Base-by-base conservation (phyloP, 768 basidiomycete species). In the Xerocomellus intermedius region DNA sequence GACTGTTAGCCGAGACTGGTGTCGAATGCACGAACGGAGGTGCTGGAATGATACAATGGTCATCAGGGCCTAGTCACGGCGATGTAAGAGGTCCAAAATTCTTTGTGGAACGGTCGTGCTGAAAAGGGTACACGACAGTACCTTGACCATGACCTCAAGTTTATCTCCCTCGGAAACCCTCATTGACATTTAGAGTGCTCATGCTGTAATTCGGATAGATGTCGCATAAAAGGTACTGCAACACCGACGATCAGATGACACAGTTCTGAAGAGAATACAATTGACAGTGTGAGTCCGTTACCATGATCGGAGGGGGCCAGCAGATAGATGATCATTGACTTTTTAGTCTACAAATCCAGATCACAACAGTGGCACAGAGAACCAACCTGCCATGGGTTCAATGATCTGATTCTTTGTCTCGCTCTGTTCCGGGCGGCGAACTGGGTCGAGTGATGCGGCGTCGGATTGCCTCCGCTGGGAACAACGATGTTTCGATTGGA, bases 401-500 rank as follows among this genome's bases (percentile, higher is more conserved):
- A 14, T 14, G n/a, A 26, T 32, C 12, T n/a, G 42, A 48, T 46
- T 42, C 41, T 17, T 54, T 39, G 47, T 42, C 24, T 55, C 51
- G 49, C 48, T 35, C 49, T 42, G 37, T 63, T 52, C 55, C 37
- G 49, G 33, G 30, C 41, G 50, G 61, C 49, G 45, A 58, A 57
- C 50, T 41, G 5, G 30, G 39, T 22, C 24, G 35, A 35, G 21
- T 24, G 54, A 50, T 42, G 37, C 17, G 36, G 32, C 41, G 50
- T 26, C 39, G 33, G 43, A 53, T 28, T 61, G n/a, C 44, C 26
- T 33, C 62, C 63, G 48, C 46, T 48, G 54, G 62, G 50, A 62
- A 64, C 3, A n/a, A 24, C 36, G 38, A 39, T 30, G 22, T 50
- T 48, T 42, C 54, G 63, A 57, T 56, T 43, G 35, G 58, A 49